Percentiles rank a stretch among this genome's conserved stretches.
These are phyloP conservation scores for Hymenoscyphus occultus DNA, from an alignment of 2,329 filamentous ascomycete species.

Conservation along the genomic window DNA sequence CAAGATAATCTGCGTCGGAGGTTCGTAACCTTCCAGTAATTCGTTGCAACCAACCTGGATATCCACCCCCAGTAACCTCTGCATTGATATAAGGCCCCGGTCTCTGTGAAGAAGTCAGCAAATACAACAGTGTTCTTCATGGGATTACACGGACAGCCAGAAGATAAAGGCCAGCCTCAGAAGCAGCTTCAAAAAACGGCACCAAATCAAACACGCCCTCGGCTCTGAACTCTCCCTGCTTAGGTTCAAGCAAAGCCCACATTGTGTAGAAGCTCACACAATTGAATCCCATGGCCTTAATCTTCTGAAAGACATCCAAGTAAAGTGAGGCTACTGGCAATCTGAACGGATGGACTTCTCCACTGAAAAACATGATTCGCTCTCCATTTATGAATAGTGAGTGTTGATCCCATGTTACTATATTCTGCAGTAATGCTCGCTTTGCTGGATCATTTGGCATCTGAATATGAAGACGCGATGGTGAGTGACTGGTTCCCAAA, in stretches of 20 bases:
- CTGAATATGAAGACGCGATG: not conserved
- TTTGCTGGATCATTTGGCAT: conserved; percentile 3
- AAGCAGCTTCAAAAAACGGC: conserved; percentile 71
- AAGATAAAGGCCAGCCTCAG: conserved; percentile 68
- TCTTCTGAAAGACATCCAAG: conserved; percentile 74
- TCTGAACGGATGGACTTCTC: conserved; percentile 67
- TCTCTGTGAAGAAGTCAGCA: not conserved
- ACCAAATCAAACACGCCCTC: conserved; percentile 70
- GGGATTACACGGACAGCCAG: conserved; percentile 45
- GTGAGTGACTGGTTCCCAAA: not conserved
- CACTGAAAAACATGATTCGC: conserved; percentile 68
- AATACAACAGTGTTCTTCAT: not conserved
- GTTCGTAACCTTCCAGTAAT: conserved; percentile 64
- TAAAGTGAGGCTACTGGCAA: conserved; percentile 58
- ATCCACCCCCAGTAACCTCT: conserved; percentile 63
- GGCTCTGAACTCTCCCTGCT: conserved; percentile 62
- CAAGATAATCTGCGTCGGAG: conserved; percentile 56
- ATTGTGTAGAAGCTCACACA: conserved; percentile 73
- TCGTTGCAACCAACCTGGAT: conserved; percentile 75
- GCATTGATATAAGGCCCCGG: conserved; percentile 56
- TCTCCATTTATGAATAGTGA: conserved; percentile 69
- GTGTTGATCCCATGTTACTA: conserved; percentile 68
- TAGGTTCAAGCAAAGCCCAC: conserved; percentile 73
- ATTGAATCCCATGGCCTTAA: conserved; percentile 75
- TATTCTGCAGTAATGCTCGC: not conserved